Evolutionary conservation across 495 filamentous ascomycete genomes (phyloP).

Genomic region (Podospora conica): DNA sequence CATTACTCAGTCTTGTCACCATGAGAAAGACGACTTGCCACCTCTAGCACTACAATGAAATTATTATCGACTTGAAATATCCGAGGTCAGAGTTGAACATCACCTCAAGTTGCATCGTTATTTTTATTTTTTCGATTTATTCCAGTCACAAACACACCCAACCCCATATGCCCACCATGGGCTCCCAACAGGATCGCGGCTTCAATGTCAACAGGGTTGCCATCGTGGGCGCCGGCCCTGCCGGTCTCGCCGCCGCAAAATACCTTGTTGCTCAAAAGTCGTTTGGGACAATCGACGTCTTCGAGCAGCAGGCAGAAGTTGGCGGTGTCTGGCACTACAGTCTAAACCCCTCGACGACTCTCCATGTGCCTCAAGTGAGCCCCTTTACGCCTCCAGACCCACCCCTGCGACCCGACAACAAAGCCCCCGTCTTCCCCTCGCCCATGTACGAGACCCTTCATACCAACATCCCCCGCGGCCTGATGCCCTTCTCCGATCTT

Average conservation of each 20-base stretch:
- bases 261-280: constrained; percentile 66
- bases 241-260: constrained; percentile 62
- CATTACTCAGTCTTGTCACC: background rate
- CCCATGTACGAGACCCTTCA: constrained; percentile 77
- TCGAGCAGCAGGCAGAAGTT: constrained; percentile 67
- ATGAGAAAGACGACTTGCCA: background rate
- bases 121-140: background rate
- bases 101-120: too few relatives aligned
- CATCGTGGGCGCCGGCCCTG: constrained; percentile 66
- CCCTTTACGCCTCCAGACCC: constrained; percentile 36
- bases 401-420: constrained; percentile 25
- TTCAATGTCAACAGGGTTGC: constrained; percentile 51
- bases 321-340: constrained; percentile 85
- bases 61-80: too few relatives aligned
- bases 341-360: constrained; percentile 23
- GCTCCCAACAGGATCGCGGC: constrained; percentile 12
- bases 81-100: too few relatives aligned
- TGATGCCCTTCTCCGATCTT: constrained; percentile 77
- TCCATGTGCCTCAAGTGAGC: constrained; percentile 38
- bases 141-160: background rate
- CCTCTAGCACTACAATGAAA: background rate
- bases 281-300: constrained; percentile 68
- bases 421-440: constrained; percentile 50
- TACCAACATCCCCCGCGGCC: constrained; percentile 75
- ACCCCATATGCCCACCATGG: constrained; percentile 15